Percentiles rank a stretch among this genome's conserved stretches.
Evolutionary conservation across 768 basidiomycete species (phyloP).

Genomic region (Trametes gibbosa): DNA sequence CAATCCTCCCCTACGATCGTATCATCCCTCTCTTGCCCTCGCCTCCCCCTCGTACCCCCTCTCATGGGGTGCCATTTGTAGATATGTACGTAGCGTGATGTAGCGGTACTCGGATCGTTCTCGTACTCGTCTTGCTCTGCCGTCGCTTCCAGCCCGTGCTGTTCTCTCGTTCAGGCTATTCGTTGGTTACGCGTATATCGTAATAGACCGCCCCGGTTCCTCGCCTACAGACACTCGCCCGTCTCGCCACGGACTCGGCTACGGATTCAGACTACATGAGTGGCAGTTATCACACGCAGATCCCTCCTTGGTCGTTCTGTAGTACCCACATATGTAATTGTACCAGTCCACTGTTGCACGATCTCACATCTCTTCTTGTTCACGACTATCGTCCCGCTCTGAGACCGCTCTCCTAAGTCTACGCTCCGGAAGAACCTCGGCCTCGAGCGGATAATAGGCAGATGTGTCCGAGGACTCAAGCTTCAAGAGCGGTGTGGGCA

Average conservation of each 20-base stretch:
- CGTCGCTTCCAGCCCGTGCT: not conserved
- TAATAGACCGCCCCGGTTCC: not conserved
- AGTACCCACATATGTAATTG: not conserved
- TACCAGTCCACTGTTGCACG: not conserved
- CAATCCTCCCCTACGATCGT: not conserved
- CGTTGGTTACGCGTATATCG: not conserved
- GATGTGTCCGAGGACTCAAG: too few species aligned
- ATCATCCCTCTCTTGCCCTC: not conserved
- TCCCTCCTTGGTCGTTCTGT: not conserved
- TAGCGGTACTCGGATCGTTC: not conserved
- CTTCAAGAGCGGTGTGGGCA: too few species aligned
- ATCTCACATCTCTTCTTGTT: too few species aligned
- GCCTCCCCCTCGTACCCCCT: not conserved
- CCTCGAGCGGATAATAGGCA: too few species aligned
- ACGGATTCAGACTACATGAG: not conserved
- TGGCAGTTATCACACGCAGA: not conserved
- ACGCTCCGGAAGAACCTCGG: too few species aligned
- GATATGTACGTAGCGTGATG: constrained; percentile 10
- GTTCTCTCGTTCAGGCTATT: not conserved
- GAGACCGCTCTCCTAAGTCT: too few species aligned
- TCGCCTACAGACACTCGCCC: not conserved
- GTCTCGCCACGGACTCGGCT: not conserved
- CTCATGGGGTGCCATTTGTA: not conserved
- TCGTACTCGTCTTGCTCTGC: constrained; percentile 1
- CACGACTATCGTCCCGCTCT: too few species aligned